phyloP scores from a whole-genome alignment of 768 basidiomycete genomes.

The Termitomyces bulborhizus region DNA sequence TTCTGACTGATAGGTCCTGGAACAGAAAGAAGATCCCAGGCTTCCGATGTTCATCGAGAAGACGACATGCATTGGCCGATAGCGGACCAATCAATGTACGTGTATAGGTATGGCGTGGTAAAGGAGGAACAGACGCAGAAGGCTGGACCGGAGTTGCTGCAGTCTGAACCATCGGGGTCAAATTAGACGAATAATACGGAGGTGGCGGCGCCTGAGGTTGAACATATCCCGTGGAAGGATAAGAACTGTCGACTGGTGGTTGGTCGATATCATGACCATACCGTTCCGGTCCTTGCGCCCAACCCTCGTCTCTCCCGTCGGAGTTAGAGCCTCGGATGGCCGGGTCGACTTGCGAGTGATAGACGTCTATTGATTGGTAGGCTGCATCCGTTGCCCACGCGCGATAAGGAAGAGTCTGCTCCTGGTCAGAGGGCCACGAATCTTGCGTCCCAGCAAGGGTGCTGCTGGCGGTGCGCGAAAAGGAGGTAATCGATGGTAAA shows the following conservation, averaged over 20 bases:
- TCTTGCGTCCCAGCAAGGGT: conserved; percentile 12
- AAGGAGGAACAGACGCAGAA: conserved; percentile 22
- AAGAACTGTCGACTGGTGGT: conserved; percentile 23
- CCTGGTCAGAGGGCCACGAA: conserved; percentile 23
- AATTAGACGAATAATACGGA: conserved; percentile 17
- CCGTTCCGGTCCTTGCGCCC: conserved; percentile 18
- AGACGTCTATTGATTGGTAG: conserved; percentile 27
- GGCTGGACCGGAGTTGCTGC: conserved; percentile 5
- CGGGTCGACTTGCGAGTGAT: conserved; percentile 31
- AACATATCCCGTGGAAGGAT: conserved; percentile 19
- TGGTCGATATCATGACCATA: conserved; percentile 24
- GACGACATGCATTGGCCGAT: conserved; percentile 77
- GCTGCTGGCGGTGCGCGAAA: conserved; percentile 31
- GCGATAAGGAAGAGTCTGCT: conserved; percentile 38
- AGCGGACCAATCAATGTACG: conserved; percentile 88
- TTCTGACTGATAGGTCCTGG: conserved; percentile 89
- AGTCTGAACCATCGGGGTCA: conserved; percentile 11
- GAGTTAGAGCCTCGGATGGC: conserved; percentile 30
- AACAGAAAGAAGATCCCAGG: conserved; percentile 93
- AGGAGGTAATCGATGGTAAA: conserved; percentile 49
- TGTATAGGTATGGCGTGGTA: conserved; percentile 70
- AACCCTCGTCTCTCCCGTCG: conserved; percentile 31
- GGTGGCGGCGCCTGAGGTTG: conserved; percentile 21
- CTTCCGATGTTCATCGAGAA: conserved; percentile 80
- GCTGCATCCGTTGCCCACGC: conserved; percentile 39